Evolutionary conservation across 306 rosid genomes (phyloP).

Genomic region (Dalbergia cochinchinensis): DNA sequence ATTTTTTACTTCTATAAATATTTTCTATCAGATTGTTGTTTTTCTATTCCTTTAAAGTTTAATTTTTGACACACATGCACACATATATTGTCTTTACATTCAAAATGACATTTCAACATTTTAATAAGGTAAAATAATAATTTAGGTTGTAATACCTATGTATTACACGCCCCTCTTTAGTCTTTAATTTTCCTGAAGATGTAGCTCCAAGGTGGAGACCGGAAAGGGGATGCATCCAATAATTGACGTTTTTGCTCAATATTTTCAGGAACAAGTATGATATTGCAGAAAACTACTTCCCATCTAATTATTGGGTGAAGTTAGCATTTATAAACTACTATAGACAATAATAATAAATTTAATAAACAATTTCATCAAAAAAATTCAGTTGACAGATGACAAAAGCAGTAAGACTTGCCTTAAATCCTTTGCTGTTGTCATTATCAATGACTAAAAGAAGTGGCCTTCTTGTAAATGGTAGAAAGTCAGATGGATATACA

Average conservation of each 20-base stretch:
- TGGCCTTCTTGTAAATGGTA: slow-evolving; percentile 96
- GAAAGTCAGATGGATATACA: slow-evolving; percentile 82
- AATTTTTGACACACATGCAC: too few relatives aligned
- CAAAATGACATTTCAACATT: too few relatives aligned
- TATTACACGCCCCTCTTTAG: too few relatives aligned
- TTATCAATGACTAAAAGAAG: slow-evolving; percentile 84
- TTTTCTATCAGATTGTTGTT: too few relatives aligned
- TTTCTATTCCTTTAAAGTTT: too few relatives aligned
- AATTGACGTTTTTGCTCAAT: slow-evolving; percentile 13
- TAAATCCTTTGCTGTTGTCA: slow-evolving; percentile 82
- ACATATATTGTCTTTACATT: too few relatives aligned
- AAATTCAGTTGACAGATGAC: slow-evolving; percentile 18
- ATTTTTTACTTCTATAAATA: too few relatives aligned
- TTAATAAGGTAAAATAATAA: too few relatives aligned
- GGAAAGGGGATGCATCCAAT: background rate
- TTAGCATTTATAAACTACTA: slow-evolving; percentile 18
- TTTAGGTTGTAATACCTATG: too few relatives aligned
- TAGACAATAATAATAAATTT: slow-evolving; percentile 27
- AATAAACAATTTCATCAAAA: slow-evolving; percentile 14
- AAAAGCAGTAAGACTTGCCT: slow-evolving; percentile 63
- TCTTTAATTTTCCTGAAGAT: background rate
- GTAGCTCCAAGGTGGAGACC: background rate
- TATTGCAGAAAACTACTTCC: slow-evolving; percentile 8
- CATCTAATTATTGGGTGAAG: slow-evolving; percentile 21
- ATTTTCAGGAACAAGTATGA: slow-evolving; percentile 28